Conservation (phyloP, 495 filamentous ascomycete genomes). For the Entonaema liquescens region DNA sequence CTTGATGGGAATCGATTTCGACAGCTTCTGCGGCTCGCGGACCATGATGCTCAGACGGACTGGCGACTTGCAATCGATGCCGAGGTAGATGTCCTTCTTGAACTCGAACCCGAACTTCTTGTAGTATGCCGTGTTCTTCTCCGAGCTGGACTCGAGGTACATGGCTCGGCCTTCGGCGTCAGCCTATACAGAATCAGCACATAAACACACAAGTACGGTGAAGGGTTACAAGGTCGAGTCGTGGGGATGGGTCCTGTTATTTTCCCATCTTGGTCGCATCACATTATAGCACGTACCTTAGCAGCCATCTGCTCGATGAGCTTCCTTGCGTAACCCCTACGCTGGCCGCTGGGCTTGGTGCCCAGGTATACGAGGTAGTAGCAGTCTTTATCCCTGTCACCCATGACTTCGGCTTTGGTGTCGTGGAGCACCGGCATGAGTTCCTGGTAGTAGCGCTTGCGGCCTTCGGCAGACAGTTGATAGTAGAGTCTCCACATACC, state of each 20-base stretch:
- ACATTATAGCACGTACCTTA: slow-evolving; percentile 56
- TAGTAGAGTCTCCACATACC: slow-evolving; percentile 78
- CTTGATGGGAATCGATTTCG: slow-evolving; percentile 48
- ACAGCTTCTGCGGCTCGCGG: slow-evolving; percentile 63
- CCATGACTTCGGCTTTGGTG: slow-evolving; percentile 72
- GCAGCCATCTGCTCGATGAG: slow-evolving; percentile 71
- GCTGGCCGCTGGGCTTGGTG: slow-evolving; percentile 69
- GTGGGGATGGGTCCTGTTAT: background rate
- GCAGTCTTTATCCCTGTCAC: slow-evolving; percentile 68
- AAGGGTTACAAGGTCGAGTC: background rate
- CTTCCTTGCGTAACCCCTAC: slow-evolving; percentile 73
- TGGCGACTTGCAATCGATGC: slow-evolving; percentile 62
- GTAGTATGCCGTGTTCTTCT: slow-evolving; percentile 72
- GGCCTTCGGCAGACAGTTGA: slow-evolving; percentile 73
- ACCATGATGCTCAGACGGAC: slow-evolving; percentile 81
- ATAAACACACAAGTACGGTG: background rate
- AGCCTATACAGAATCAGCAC: slow-evolving; percentile 56
- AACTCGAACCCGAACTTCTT: slow-evolving; percentile 72
- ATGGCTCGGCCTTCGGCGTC: slow-evolving; percentile 68
- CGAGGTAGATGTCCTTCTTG: slow-evolving; percentile 65
- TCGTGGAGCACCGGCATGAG: slow-evolving; percentile 79
- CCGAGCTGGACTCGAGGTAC: slow-evolving; percentile 80
- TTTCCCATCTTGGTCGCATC: background rate
- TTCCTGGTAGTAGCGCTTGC: slow-evolving; percentile 75
- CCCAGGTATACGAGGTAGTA: slow-evolving; percentile 84